Evolutionary conservation across 1,139 yeast genomes (phyloP).

Genomic region (Magnusiomyces paraingens): DNA sequence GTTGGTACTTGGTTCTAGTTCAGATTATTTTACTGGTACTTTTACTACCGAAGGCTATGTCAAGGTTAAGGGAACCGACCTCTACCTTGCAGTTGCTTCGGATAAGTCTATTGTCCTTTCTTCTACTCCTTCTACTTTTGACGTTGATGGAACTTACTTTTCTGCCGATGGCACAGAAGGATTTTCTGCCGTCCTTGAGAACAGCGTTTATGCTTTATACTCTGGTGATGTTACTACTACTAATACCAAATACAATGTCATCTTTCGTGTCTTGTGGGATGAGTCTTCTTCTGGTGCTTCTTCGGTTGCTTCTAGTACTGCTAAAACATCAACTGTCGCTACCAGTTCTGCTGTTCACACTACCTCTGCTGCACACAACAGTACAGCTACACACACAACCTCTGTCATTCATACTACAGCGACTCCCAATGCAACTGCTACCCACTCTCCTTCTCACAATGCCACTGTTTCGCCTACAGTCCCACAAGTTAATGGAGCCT

Average conservation of each 20-base stretch:
- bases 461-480: too few species aligned
- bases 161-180: neutral
- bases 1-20: neutral
- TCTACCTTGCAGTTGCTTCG: neutral
- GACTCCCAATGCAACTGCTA: too few species aligned
- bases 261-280: neutral
- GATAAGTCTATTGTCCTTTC: neutral
- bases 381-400: too few species aligned
- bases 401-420: too few species aligned
- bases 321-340: neutral
- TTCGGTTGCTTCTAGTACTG: neutral
- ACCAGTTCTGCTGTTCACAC: too few species aligned
- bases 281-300: neutral
- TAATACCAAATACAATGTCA: neutral
- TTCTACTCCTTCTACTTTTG: neutral
- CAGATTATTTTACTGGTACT: neutral
- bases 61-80: constrained; percentile 2
- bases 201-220: neutral
- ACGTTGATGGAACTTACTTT: neutral
- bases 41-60: constrained; percentile 5
- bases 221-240: neutral
- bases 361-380: too few species aligned
- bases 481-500: too few species aligned
- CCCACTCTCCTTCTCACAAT: too few species aligned
- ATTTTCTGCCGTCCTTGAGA: constrained; percentile 1